Percentiles rank a stretch among this genome's conserved stretches.
Evolutionary conservation across 2,329 filamentous ascomycete genomes (phyloP).

Genomic region (Diaporthe caulivora): DNA sequence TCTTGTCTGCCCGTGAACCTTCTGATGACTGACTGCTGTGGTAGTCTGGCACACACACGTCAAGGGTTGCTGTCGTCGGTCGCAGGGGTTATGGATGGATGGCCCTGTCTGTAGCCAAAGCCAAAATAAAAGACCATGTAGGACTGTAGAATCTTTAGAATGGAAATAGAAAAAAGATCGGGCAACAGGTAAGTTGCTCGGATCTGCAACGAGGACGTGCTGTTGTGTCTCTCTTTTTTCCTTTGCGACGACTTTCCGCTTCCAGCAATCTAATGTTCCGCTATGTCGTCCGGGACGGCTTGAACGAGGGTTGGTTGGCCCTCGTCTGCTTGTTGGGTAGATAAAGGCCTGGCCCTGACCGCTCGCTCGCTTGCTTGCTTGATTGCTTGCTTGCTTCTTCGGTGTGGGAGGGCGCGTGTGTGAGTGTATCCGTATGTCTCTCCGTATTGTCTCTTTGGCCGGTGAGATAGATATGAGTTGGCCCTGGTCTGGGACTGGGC

Average conservation of each 20-base stretch:
- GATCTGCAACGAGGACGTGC: conserved; percentile 2
- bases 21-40: not conserved
- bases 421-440: not conserved
- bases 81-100: conserved; percentile 21
- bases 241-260: conserved; percentile 17
- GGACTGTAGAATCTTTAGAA: not conserved
- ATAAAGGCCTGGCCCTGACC: conserved; percentile 21
- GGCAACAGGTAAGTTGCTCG: not conserved
- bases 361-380: not conserved
- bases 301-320: not conserved
- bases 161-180: not conserved
- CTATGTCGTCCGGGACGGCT: conserved; percentile 16
- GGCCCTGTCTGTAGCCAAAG: conserved; percentile 15
- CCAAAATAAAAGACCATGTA: conserved; percentile 4
- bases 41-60: not conserved
- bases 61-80: not conserved
- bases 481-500: not conserved
- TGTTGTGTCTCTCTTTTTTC: not conserved
- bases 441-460: conserved; percentile 12
- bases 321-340: not conserved
- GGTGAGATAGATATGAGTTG: not conserved
- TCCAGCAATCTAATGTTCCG: conserved; percentile 13
- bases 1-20: conserved; percentile 28
- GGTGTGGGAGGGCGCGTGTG: not conserved
- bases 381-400: not conserved